Conservation (phyloP, 2,329 filamentous ascomycete species). For the Fusarium newnesense region DNA sequence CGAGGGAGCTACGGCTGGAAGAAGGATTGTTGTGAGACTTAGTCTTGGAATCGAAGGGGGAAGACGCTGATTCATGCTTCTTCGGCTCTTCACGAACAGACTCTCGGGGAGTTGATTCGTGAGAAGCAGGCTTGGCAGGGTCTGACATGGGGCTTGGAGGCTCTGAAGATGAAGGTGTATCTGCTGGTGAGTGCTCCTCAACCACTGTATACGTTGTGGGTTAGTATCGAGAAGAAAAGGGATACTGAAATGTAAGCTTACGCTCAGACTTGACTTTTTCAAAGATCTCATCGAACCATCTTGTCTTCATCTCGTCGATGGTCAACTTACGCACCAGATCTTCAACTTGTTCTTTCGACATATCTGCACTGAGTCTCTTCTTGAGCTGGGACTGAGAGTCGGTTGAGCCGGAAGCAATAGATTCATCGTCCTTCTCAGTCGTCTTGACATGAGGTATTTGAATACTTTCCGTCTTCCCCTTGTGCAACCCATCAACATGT, state of each 20-base stretch:
- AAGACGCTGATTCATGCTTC: not conserved
- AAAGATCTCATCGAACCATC: constrained; percentile 43
- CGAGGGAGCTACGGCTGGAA: constrained; percentile 15
- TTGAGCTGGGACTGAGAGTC: constrained; percentile 30
- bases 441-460: constrained; percentile 35
- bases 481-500: constrained; percentile 11
- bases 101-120: constrained; percentile 23
- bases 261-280: constrained; percentile 43
- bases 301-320: constrained; percentile 42
- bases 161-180: constrained; percentile 38
- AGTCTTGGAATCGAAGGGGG: not conserved
- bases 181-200: constrained; percentile 30
- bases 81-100: constrained; percentile 35
- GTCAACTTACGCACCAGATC: constrained; percentile 38
- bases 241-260: constrained; percentile 7
- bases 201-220: constrained; percentile 18
- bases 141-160: constrained; percentile 33
- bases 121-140: constrained; percentile 9
- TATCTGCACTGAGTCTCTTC: constrained; percentile 37
- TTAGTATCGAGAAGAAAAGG: not conserved
- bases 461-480: constrained; percentile 5
- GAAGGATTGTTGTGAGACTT: not conserved
- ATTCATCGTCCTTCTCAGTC: constrained; percentile 16
- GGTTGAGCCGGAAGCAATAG: constrained; percentile 32
- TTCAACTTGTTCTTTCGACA: constrained; percentile 43